Base-by-base conservation (phyloP, 208 protist species). In the Sergeia podlipaevii region DNA sequence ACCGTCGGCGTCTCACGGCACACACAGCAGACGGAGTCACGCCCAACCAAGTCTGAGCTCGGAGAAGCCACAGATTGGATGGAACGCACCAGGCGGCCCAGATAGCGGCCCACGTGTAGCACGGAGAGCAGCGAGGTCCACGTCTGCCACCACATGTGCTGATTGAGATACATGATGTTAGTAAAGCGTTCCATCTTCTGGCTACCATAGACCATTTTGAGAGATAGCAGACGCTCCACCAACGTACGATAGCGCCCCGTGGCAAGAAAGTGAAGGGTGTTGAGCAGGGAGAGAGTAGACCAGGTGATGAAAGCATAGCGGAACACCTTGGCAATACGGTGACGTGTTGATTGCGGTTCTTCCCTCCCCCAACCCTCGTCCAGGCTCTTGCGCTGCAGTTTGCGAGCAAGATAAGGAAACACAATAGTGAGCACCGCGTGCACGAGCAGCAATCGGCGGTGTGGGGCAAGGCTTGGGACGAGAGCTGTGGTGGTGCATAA, bases 161-260 rank as follows among this genome's bases (percentile, higher is more conserved):
- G 91, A 43, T 95, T 92, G 39, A 97, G 63, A 59, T 89, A 95
- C 38, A 93, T 60, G 29, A 97, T 33, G 53, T 92, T 91, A 7
- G 78, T 85, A 42, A 95, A 74, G 56, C 85, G 80, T 59, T 73
- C 49, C 66, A 89, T 89, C 15, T 70, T 64, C 69, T 92, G 84
- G 24, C 65, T 87, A 47, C 87, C 85, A 70, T 91, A 85, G 18
- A 97, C 91, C 8, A 92, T 58, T n/a, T 80, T 77, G 7, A 97
- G 72, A 0, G 73, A 87, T 34, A 95, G 63, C 4, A 94, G 30
- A 1, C 89, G 80, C 65, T 97, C 91, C 6, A 84, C 34, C 39
- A 93, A 62, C 27, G 66, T 91, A 43, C 91, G 85, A 52, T 95
- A 97, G 61, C 77, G 71, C 11, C 86, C 91, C 5, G 89, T 87